phyloP scores from a whole-genome alignment of 2,329 filamentous ascomycete species.

The Cryphonectria nitschkei region DNA sequence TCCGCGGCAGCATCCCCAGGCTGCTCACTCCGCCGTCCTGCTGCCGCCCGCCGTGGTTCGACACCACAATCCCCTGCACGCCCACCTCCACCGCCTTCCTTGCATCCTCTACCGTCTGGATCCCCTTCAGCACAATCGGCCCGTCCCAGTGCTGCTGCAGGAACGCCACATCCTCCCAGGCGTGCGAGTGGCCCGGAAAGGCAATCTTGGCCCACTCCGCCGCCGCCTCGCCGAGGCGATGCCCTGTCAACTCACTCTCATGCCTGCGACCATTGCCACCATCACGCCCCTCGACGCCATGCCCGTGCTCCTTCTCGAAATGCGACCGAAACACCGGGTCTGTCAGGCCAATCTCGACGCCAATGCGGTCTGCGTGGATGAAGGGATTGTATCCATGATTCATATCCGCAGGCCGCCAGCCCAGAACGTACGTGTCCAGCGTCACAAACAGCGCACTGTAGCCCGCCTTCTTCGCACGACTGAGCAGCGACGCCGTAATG shows the following conservation, averaged over 20 bases:
- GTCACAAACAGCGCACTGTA: conserved; percentile 61
- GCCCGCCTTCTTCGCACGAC: conserved; percentile 48
- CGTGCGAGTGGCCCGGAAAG: conserved; percentile 60
- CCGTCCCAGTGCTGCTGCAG: conserved; percentile 60
- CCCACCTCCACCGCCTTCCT: conserved; percentile 61
- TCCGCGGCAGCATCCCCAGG: conserved; percentile 21
- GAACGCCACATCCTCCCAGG: conserved; percentile 70
- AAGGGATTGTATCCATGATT: conserved; percentile 27
- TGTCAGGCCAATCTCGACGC: conserved; percentile 26
- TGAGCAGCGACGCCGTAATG: conserved; percentile 55
- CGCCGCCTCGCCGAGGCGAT: conserved; percentile 58
- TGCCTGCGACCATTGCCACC: conserved; percentile 31
- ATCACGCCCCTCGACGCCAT: conserved; percentile 39
- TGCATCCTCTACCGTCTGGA: conserved; percentile 70
- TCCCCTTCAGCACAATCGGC: conserved; percentile 68
- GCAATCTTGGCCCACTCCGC: conserved; percentile 58
- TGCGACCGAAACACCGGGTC: conserved; percentile 21
- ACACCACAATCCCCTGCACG: conserved; percentile 69
- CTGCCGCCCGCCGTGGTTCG: conserved; percentile 66
- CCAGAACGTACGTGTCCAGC: conserved; percentile 59
- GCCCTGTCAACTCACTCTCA: conserved; percentile 50
- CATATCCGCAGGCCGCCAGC: conserved; percentile 53
- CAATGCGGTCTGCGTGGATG: conserved; percentile 25
- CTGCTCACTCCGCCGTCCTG: conserved; percentile 27
- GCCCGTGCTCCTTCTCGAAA: conserved; percentile 21